phyloP scores from a whole-genome alignment of 2,329 filamentous ascomycete genomes.

The Colletotrichum destructivum region DNA sequence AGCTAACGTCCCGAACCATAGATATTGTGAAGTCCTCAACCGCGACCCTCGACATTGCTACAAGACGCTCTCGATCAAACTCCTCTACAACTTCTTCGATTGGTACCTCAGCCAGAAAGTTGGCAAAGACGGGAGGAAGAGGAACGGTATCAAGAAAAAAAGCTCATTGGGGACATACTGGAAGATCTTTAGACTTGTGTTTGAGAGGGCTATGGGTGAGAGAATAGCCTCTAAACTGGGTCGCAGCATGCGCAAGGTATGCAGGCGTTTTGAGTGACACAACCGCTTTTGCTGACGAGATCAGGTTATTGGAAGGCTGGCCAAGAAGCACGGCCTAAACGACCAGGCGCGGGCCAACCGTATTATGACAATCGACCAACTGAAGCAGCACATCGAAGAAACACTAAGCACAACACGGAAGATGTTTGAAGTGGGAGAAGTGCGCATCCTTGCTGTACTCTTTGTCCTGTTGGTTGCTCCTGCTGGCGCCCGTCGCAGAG shows the following conservation, averaged over 20 bases:
- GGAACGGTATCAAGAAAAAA: slow-evolving; percentile 3
- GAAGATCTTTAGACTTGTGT: slow-evolving; percentile 8
- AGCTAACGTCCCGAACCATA: neutral
- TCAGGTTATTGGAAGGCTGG: slow-evolving; percentile 1
- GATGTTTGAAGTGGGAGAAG: neutral
- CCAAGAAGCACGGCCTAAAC: neutral
- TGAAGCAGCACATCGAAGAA: neutral
- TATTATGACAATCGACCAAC: slow-evolving; percentile 6
- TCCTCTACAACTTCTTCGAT: slow-evolving; percentile 7
- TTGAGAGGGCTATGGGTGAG: slow-evolving; percentile 9
- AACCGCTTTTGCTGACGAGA: neutral
- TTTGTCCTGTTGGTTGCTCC: neutral
- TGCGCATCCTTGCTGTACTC: neutral
- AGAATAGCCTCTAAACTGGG: neutral
- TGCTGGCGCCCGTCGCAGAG: neutral
- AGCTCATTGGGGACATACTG: neutral
- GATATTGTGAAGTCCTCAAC: slow-evolving; percentile 6
- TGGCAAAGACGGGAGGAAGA: slow-evolving; percentile 9
- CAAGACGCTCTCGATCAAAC: slow-evolving; percentile 12
- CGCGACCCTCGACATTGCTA: slow-evolving; percentile 8
- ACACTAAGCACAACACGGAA: neutral
- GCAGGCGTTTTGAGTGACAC: neutral
- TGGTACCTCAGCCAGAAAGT: slow-evolving; percentile 7
- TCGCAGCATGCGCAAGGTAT: neutral
- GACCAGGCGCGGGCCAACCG: neutral